Percentiles rank a stretch among this genome's conserved stretches.
phyloP scores from a whole-genome alignment of 768 basidiomycete genomes.

The Naganishia vishniacii region DNA sequence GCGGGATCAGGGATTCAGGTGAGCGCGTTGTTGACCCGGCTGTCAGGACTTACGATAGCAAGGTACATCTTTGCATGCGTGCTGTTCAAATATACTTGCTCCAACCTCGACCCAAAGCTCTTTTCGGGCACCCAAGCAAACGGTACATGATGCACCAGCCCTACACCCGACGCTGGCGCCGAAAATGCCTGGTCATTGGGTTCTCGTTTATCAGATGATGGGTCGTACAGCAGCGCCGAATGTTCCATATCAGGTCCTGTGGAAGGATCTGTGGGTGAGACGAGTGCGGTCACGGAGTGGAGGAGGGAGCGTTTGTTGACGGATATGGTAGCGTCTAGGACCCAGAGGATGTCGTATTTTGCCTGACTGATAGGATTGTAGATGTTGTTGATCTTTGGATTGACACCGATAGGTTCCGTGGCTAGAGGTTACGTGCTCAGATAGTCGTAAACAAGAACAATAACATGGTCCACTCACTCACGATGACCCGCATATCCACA shows the following conservation, averaged over 20 bases:
- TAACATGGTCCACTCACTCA: constrained; percentile 56
- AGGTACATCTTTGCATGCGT: constrained; percentile 98
- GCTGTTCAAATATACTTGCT: constrained; percentile 91
- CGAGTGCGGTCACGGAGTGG: constrained; percentile 73
- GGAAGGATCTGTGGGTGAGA: constrained; percentile 1
- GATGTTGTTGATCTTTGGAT: constrained; percentile 97
- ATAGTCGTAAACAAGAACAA: neutral
- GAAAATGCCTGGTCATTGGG: constrained; percentile 12
- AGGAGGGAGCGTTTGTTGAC: constrained; percentile 72
- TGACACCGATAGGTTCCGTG: constrained; percentile 76
- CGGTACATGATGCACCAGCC: constrained; percentile 91
- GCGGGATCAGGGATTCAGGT: neutral
- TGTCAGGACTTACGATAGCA: constrained; percentile 56
- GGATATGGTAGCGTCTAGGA: constrained; percentile 90
- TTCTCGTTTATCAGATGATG: neutral
- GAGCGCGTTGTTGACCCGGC: neutral
- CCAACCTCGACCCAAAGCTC: constrained; percentile 71
- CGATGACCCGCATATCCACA: constrained; percentile 65
- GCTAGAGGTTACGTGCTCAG: neutral
- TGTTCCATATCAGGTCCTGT: neutral
- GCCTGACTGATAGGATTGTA: constrained; percentile 75
- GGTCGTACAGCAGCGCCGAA: constrained; percentile 9
- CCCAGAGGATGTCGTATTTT: constrained; percentile 84
- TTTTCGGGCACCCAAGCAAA: constrained; percentile 69
- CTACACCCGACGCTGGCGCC: constrained; percentile 51